Percentiles rank a stretch among this genome's conserved stretches.
These are phyloP conservation scores for Fusarium verrucosum DNA, from an alignment of 2,329 filamentous ascomycete species.

Conservation along the genomic window DNA sequence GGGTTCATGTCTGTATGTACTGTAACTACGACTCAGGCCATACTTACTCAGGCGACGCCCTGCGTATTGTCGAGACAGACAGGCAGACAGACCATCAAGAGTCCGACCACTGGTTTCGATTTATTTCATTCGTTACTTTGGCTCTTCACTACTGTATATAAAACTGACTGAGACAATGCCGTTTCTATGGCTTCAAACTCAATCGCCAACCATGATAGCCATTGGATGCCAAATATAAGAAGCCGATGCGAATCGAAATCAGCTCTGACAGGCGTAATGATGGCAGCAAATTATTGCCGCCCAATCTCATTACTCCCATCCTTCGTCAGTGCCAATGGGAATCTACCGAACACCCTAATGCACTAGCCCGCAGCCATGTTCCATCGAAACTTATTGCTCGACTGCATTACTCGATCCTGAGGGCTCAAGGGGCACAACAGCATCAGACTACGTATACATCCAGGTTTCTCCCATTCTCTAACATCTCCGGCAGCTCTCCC, in stretches of 20 bases:
- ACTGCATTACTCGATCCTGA: constrained; percentile 28
- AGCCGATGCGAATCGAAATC: constrained; percentile 6
- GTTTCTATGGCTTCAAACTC: neutral
- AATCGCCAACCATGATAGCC: neutral
- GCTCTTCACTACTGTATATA: neutral
- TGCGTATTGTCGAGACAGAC: neutral
- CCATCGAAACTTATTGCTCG: constrained; percentile 15
- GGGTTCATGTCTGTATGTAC: too few relatives aligned
- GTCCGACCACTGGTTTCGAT: neutral
- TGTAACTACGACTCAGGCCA: constrained; percentile 20
- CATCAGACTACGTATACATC: constrained; percentile 6
- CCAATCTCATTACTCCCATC: constrained; percentile 2
- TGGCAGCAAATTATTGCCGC: constrained; percentile 9
- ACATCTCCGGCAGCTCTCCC: constrained; percentile 12
- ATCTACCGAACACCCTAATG: constrained; percentile 18
- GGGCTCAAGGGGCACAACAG: constrained; percentile 27
- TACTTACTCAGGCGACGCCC: constrained; percentile 15
- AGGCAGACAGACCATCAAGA: neutral
- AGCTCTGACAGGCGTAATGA: constrained; percentile 27
- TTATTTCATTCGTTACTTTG: constrained; percentile 3
- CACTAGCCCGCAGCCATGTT: constrained; percentile 17
- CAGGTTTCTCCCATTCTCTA: constrained; percentile 1
- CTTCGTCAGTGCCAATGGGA: constrained; percentile 8
- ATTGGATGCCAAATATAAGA: constrained; percentile 15
- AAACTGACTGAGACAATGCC: neutral